Conservation (phyloP, 345 rosid species). For the Syzygium aromaticum region DNA sequence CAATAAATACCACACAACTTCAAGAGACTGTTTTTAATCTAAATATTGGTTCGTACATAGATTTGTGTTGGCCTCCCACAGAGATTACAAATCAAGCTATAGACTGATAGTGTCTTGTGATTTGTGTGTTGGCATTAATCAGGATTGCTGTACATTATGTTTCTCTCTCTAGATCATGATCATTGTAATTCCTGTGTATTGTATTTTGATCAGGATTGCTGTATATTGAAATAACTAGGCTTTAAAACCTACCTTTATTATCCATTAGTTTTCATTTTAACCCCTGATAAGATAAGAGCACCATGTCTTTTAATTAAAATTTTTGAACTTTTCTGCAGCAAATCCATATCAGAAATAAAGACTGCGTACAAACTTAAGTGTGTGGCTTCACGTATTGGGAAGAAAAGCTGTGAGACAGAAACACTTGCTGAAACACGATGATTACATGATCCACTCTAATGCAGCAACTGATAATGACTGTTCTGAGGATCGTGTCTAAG, state of each 20-base stretch:
- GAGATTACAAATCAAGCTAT: no score
- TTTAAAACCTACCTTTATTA: background rate
- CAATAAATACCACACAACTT: no score
- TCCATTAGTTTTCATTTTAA: background rate
- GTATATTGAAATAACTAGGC: background rate
- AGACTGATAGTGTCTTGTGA: no score
- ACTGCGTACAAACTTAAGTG: background rate
- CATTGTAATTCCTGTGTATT: no score
- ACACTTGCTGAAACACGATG: background rate
- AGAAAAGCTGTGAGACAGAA: background rate
- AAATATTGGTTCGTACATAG: no score
- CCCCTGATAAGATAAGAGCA: background rate
- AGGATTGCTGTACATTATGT: no score
- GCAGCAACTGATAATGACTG: background rate
- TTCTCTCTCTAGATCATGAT: no score
- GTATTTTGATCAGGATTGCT: no score
- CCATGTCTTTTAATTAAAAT: background rate
- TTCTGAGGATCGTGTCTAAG: background rate
- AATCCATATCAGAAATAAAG: background rate
- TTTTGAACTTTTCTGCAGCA: background rate
- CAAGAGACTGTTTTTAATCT: no score
- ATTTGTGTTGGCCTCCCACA: no score
- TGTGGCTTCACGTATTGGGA: background rate
- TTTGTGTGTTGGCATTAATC: no score
- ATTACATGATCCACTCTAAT: background rate